Conservation (phyloP, 495 filamentous ascomycete species). For the Aspergillus homomorphus region DNA sequence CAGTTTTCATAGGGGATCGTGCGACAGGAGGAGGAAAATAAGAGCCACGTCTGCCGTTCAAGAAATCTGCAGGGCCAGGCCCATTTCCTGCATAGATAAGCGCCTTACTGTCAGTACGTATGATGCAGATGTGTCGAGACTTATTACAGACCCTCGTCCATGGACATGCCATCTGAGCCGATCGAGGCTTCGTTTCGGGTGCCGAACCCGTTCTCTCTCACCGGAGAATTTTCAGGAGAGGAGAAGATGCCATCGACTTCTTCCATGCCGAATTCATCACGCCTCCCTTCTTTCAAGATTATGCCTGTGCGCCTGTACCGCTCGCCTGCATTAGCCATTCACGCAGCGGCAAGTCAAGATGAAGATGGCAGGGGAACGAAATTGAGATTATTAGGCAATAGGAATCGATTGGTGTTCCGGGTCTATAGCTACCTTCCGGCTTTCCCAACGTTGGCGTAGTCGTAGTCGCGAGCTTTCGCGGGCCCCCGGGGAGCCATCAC, state of each 20-base stretch:
- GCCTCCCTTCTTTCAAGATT: slow-evolving; percentile 72
- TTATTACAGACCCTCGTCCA: slow-evolving; percentile 45
- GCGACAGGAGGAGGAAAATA: slow-evolving; percentile 36
- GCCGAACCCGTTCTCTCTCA: slow-evolving; percentile 37
- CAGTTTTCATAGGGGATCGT: slow-evolving; percentile 46
- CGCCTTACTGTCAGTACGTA: background rate
- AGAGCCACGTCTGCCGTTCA: slow-evolving; percentile 30
- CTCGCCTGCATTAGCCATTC: slow-evolving; percentile 13
- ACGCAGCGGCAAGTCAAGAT: background rate
- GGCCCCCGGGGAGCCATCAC: slow-evolving; percentile 48
- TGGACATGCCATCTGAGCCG: slow-evolving; percentile 48
- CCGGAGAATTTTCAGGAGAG: slow-evolving; percentile 67
- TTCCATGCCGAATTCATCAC: slow-evolving; percentile 92
- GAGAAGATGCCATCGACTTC: slow-evolving; percentile 82
- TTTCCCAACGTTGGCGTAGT: slow-evolving; percentile 63
- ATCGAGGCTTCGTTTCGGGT: slow-evolving; percentile 28
- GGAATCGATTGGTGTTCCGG: background rate
- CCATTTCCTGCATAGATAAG: slow-evolving; percentile 31
- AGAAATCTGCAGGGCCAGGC: slow-evolving; percentile 43
- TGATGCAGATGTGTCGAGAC: background rate
- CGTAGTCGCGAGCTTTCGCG: slow-evolving; percentile 53
- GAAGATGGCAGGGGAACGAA: background rate
- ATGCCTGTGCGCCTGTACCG: slow-evolving; percentile 72
- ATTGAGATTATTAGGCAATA: background rate
- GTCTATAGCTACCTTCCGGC: slow-evolving; percentile 53